phyloP scores from a whole-genome alignment of 2,329 filamentous ascomycete species.

The Talaromyces rugulosus region DNA sequence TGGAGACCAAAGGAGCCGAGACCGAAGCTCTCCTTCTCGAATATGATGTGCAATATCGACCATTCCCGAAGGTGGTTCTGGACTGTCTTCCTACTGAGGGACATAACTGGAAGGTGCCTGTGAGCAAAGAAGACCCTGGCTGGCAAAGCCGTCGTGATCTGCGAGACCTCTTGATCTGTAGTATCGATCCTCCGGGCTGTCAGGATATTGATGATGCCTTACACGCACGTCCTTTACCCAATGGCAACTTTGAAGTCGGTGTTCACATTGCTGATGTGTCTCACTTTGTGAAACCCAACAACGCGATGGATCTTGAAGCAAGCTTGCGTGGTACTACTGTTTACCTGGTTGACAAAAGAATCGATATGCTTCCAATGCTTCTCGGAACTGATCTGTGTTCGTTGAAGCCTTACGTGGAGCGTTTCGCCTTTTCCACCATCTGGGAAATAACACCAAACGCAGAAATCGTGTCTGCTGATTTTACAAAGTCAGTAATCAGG shows the following conservation, averaged over 20 bases:
- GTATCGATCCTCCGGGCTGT: conserved; percentile 92
- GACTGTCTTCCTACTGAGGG: conserved; percentile 90
- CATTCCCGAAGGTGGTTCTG: conserved; percentile 91
- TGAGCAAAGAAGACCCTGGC: conserved; percentile 72
- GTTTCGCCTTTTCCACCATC: conserved; percentile 76
- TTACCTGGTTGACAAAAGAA: conserved; percentile 97
- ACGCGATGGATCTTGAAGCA: conserved; percentile 94
- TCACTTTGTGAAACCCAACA: conserved; percentile 95
- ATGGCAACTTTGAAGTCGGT: conserved; percentile 92
- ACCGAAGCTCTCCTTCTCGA: conserved; percentile 92
- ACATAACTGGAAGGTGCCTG: conserved; percentile 88
- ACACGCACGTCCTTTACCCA: conserved; percentile 77
- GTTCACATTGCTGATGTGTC: conserved; percentile 99
- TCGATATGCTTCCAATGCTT: conserved; percentile 97
- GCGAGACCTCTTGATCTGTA: conserved; percentile 83
- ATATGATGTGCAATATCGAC: conserved; percentile 95
- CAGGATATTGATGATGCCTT: conserved; percentile 98
- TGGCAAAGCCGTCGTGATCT: conserved; percentile 85
- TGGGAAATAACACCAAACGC: conserved; percentile 87
- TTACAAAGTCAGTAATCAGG: conserved; percentile 97
- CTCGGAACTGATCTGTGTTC: conserved; percentile 96
- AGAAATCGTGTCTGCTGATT: conserved; percentile 77
- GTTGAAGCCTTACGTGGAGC: conserved; percentile 95
- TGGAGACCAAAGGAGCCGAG: conserved; percentile 96
- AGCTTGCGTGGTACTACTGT: conserved; percentile 93